Percentiles rank a stretch among this genome's conserved stretches.
phyloP scores from a whole-genome alignment of 257 asterid genomes.

The Pogostemon cablin region DNA sequence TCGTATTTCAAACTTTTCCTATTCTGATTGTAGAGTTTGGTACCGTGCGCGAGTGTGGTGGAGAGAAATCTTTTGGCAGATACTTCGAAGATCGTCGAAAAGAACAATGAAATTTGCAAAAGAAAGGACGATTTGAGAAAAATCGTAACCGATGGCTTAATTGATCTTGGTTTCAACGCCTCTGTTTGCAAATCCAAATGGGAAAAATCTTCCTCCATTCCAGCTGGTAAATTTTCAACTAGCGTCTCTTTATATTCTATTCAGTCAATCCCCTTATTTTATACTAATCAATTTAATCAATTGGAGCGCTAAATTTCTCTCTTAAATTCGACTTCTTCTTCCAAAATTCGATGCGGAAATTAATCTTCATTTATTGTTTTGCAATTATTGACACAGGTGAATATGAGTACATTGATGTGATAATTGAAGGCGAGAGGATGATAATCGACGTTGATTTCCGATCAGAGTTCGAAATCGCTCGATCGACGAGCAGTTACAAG shows the following conservation, averaged over 20 bases:
- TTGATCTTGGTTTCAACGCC: slow-evolving; percentile 68
- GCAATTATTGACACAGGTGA: slow-evolving; percentile 50
- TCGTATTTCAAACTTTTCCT: background rate
- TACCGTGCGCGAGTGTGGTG: slow-evolving; percentile 61
- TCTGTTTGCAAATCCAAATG: slow-evolving; percentile 82
- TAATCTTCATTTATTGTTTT: background rate
- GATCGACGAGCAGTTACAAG: slow-evolving; percentile 72
- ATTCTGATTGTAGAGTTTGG: slow-evolving; percentile 55
- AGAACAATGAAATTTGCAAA: slow-evolving; percentile 57
- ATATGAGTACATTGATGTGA: slow-evolving; percentile 83
- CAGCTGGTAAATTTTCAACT: slow-evolving; percentile 57
- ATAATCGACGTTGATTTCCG: slow-evolving; percentile 82
- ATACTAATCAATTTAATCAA: background rate
- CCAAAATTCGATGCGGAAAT: background rate
- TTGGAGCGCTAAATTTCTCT: background rate
- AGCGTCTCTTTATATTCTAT: background rate
- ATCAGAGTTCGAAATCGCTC: slow-evolving; percentile 90
- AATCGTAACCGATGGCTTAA: slow-evolving; percentile 61
- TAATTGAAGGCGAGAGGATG: slow-evolving; percentile 64
- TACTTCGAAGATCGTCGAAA: slow-evolving; percentile 67
- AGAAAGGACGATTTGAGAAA: slow-evolving; percentile 64
- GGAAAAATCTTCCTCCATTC: slow-evolving; percentile 71
- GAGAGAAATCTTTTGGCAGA: slow-evolving; percentile 86
- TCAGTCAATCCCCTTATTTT: background rate
- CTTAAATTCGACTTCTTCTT: background rate